Conservation (phyloP, 352 stramenopile genomes). For the Halophytophthora polymorphica region DNA sequence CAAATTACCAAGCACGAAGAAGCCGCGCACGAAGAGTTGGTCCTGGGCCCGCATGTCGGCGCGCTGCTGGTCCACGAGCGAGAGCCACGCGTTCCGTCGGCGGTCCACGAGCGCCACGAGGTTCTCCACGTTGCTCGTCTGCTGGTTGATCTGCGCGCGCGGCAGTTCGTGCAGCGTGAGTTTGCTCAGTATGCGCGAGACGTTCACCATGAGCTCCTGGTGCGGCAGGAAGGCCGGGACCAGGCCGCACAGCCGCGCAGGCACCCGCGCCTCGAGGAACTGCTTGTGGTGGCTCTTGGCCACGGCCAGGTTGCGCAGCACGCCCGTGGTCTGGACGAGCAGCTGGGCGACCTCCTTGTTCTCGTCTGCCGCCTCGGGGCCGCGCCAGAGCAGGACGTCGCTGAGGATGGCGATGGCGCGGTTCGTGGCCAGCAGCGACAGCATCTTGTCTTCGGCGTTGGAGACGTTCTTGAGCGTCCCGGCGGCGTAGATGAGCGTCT, state of each 20-base stretch:
- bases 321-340: conserved; percentile 59
- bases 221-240: conserved; percentile 44
- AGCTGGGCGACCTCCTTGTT: conserved; percentile 71
- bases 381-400: conserved; percentile 45
- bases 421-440: conserved; percentile 59
- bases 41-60: conserved; percentile 43
- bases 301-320: conserved; percentile 67
- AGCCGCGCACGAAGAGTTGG: conserved; percentile 64
- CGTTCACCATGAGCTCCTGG: conserved; percentile 73
- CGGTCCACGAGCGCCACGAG: conserved; percentile 50
- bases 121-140: conserved; percentile 32
- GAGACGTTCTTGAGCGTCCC: conserved; percentile 78
- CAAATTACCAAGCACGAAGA: conserved; percentile 86
- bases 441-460: conserved; percentile 51
- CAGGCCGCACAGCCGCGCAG: conserved; percentile 44
- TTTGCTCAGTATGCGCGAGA: conserved; percentile 78
- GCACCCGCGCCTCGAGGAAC: conserved; percentile 53
- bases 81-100: conserved; percentile 32
- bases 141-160: conserved; percentile 64
- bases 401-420: conserved; percentile 56
- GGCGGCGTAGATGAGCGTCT: conserved; percentile 62
- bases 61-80: conserved; percentile 32
- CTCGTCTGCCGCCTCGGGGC: conserved; percentile 1
- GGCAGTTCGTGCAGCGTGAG: conserved; percentile 74
- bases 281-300: conserved; percentile 66